Evolutionary conservation across 2,329 filamentous ascomycete genomes (phyloP).

Genomic region (Cladosporium sp.): DNA sequence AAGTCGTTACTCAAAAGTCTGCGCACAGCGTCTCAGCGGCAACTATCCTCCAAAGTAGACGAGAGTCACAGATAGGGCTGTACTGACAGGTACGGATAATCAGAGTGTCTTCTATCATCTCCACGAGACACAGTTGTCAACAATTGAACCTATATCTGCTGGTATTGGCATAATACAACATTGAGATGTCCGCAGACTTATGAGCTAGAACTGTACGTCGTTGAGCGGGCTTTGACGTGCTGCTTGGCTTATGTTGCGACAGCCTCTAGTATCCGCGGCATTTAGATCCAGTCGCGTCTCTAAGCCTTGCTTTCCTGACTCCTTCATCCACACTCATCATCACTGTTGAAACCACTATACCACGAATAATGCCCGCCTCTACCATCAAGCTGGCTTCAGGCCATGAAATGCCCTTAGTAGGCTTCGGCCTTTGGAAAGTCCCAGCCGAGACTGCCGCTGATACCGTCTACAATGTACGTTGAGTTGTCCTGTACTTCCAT

Average conservation of each 20-base stretch:
- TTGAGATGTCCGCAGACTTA: too few relatives aligned
- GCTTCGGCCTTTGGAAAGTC: slow-evolving; percentile 76
- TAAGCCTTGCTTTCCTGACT: neutral
- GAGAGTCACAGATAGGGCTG: too few relatives aligned
- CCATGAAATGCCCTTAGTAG: slow-evolving; percentile 62
- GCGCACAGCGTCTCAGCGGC: too few relatives aligned
- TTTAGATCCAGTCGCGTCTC: neutral
- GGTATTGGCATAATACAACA: too few relatives aligned
- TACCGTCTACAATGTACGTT: slow-evolving; percentile 60
- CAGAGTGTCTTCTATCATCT: too few relatives aligned
- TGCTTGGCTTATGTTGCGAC: neutral
- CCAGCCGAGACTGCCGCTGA: slow-evolving; percentile 64
- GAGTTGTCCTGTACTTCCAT: neutral
- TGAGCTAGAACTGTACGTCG: too few relatives aligned
- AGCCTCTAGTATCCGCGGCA: neutral
- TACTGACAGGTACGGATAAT: too few relatives aligned
- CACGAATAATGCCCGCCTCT: neutral
- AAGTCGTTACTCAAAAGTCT: too few relatives aligned
- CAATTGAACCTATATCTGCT: too few relatives aligned
- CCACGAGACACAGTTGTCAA: too few relatives aligned
- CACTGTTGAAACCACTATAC: too few relatives aligned
- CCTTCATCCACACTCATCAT: neutral
- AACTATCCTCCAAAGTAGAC: too few relatives aligned
- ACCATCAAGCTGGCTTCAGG: slow-evolving; percentile 18
- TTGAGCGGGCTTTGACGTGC: neutral